Percentiles rank a stretch among this genome's conserved stretches.
Evolutionary conservation across 768 basidiomycete species (phyloP).

Genomic region (Butyriboletus loyo): DNA sequence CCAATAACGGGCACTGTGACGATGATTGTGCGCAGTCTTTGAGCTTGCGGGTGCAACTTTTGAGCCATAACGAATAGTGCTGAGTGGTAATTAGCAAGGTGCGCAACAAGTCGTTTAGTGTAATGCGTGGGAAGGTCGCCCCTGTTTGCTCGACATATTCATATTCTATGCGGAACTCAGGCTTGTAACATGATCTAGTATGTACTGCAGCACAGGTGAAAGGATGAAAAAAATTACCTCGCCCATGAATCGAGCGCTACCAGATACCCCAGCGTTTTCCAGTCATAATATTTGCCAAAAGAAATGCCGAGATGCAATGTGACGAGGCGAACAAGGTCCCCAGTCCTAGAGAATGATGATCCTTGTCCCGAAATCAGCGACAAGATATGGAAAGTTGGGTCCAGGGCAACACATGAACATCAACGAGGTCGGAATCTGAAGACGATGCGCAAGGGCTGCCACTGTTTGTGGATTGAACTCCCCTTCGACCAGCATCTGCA

Average conservation of each 20-base stretch:
- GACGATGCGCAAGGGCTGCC: slow-evolving; percentile 46
- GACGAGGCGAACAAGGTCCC: neutral
- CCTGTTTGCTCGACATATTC: too few species aligned
- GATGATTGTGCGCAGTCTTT: slow-evolving; percentile 51
- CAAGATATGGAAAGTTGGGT: slow-evolving; percentile 35
- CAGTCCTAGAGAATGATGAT: slow-evolving; percentile 36
- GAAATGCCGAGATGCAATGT: neutral
- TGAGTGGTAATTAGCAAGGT: neutral
- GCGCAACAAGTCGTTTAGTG: neutral
- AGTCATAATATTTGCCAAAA: neutral
- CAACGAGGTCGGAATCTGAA: slow-evolving; percentile 49
- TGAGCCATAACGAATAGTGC: slow-evolving; percentile 18
- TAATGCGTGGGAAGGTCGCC: neutral
- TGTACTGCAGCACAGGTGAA: too few species aligned
- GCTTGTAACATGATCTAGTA: too few species aligned
- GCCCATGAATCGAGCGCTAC: too few species aligned
- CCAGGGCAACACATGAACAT: slow-evolving; percentile 68
- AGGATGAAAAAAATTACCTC: too few species aligned
- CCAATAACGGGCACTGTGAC: slow-evolving; percentile 63
- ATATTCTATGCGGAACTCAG: too few species aligned
- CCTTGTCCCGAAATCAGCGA: slow-evolving; percentile 52
- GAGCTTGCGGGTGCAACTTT: slow-evolving; percentile 44
- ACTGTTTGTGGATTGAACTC: slow-evolving; percentile 45
- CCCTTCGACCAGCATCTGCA: slow-evolving; percentile 45
- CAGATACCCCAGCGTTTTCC: too few species aligned